Evolutionary conservation across 257 asterid genomes (phyloP), one percentile per base, ranked within the genome.

Genomic region (Cruciata laevipes): DNA sequence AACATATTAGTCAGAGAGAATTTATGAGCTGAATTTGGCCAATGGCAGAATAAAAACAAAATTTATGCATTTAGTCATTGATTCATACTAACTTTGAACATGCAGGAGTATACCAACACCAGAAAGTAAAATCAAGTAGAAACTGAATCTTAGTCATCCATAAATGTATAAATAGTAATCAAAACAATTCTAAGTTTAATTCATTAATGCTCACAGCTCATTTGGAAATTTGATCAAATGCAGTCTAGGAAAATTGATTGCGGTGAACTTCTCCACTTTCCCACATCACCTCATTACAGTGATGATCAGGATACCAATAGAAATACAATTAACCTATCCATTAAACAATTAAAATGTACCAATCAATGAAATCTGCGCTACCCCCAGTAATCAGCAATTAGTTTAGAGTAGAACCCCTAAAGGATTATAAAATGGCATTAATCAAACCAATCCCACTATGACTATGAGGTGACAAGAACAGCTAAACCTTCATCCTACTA

Each of bases 1-100:
- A 53, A 70, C 31, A 38, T 61, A 68, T 17, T 20, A 6, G 73
- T 55, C 27, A 78, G 33, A 40, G 23, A n/a, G 44, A 40, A 71
- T 64, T 25, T 55, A 57, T 17, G 21, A 4, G 2, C 66, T 2
- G 6, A 61, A 31, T n/a, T 47, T 21, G 16, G 55, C 55, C 8
- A 16, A 16, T 14, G 55, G 55, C 6, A 47, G 55, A n/a, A 10
- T 35, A 14, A 31, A 27, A 60, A 7, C 10, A 61, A 23, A 60
- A 13, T 4, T 3, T 59, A 20, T 60, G 6, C 2, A 5, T 17
- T 31, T 17, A 11, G 18, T 17, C 6, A 1, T 32, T 61, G 66
- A 32, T 13, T 61, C 24, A 18, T 4, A 31, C 24, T 17, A 31
- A 18, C 37, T 61, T 61, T 61, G 47, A 32, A 31, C 44, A 31